Evolutionary conservation across 139 green algal genomes (phyloP).

Genomic region (Penium margaritaceum): DNA sequence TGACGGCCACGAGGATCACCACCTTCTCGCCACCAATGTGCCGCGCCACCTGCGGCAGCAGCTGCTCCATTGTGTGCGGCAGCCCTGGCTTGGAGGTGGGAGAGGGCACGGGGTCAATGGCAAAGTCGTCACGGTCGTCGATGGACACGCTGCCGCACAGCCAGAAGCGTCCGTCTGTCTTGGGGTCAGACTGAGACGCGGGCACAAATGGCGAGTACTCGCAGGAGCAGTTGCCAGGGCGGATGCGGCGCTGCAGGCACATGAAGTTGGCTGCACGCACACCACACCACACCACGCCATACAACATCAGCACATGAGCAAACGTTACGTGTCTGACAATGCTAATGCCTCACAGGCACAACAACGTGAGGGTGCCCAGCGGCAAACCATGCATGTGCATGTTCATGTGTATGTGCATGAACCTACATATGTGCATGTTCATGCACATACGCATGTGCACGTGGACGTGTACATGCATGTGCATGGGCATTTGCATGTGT

Average conservation of each 20-base stretch:
- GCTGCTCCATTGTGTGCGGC: conserved; percentile 30
- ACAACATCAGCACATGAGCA: too few relatives aligned
- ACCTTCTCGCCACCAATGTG: conserved; percentile 1
- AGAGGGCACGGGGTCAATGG: not conserved
- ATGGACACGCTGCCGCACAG: conserved; percentile 23
- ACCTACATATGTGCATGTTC: too few relatives aligned
- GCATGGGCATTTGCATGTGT: too few relatives aligned
- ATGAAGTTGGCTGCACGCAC: too few relatives aligned
- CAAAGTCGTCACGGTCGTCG: not conserved
- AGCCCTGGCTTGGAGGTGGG: conserved; percentile 9
- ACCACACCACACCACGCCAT: too few relatives aligned
- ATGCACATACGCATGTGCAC: too few relatives aligned
- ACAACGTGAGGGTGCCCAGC: too few relatives aligned
- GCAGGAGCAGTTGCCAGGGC: conserved; percentile 18
- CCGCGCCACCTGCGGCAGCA: not conserved
- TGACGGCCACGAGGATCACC: conserved; percentile 36
- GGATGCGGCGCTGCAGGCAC: conserved; percentile 19
- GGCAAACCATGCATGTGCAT: too few relatives aligned
- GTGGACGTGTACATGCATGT: too few relatives aligned
- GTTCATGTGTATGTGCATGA: too few relatives aligned
- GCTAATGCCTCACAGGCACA: too few relatives aligned
- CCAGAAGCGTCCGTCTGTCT: not conserved
- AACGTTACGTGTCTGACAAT: too few relatives aligned
- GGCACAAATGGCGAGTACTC: conserved; percentile 14
- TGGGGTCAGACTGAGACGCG: conserved; percentile 12